These are phyloP conservation scores for Closterium sp. DNA, from an alignment of 139 green algal species.

Conservation along the genomic window DNA sequence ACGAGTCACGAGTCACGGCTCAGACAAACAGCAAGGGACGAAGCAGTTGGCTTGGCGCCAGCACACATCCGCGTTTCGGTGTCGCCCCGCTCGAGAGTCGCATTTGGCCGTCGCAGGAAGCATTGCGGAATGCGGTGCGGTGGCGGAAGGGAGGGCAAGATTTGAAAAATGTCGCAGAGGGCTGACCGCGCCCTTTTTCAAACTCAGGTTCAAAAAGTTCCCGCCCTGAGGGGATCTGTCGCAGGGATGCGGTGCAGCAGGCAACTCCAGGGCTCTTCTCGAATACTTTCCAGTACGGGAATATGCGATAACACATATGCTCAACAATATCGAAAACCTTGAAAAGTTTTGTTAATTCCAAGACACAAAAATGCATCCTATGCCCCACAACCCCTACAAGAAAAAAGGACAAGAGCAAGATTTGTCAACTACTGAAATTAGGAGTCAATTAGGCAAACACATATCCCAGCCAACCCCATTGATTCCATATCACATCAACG, in stretches of 20 bases:
- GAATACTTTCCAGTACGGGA: too few relatives aligned
- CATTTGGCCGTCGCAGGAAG: neutral
- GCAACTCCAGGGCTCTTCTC: too few relatives aligned
- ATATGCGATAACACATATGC: too few relatives aligned
- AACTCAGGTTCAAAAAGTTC: neutral
- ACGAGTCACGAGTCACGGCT: neutral
- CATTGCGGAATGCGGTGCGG: neutral
- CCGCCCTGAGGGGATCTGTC: neutral
- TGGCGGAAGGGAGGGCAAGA: too few relatives aligned
- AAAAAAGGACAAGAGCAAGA: neutral
- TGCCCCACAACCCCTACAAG: neutral
- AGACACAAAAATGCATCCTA: neutral
- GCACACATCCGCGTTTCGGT: neutral
- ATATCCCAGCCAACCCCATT: too few relatives aligned
- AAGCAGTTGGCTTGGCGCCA: neutral
- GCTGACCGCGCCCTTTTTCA: neutral
- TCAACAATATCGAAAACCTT: too few relatives aligned
- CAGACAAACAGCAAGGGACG: neutral
- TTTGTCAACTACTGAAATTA: neutral
- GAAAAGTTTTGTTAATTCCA: too few relatives aligned
- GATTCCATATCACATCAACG: too few relatives aligned
- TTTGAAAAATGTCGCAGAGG: neutral
- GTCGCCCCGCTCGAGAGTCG: neutral
- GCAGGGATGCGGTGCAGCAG: neutral
- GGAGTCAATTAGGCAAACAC: too few relatives aligned